phyloP scores from a whole-genome alignment of 2,329 filamentous ascomycete species.

The Cladosporium sp. region DNA sequence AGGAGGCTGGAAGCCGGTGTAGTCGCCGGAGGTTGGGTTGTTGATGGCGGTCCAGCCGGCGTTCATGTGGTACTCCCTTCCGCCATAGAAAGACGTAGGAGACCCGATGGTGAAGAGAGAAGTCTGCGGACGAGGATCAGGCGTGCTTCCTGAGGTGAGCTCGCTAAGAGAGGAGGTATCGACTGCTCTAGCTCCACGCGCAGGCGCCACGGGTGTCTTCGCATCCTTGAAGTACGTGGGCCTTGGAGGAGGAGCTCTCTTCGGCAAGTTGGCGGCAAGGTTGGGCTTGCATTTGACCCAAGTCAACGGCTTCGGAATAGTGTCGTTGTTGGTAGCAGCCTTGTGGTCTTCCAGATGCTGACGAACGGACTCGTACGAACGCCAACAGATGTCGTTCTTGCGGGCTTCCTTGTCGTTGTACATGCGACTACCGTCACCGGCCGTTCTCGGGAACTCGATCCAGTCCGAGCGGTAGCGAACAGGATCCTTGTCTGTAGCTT shows the following conservation, averaged over 20 bases:
- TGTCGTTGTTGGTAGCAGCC: neutral
- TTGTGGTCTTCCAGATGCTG: constrained; percentile 2
- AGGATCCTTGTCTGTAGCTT: neutral
- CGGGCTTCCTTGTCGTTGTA: neutral
- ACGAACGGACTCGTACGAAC: neutral
- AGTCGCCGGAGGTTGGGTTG: neutral
- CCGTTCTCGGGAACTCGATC: neutral
- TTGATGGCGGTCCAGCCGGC: neutral
- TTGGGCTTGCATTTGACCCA: neutral
- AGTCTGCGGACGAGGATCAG: too few species aligned
- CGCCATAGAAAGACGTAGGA: neutral
- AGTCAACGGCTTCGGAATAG: neutral
- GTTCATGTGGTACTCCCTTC: neutral
- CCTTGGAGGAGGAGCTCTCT: neutral
- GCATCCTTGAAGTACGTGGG: neutral
- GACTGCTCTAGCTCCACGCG: too few species aligned
- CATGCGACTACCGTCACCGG: neutral
- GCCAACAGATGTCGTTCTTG: neutral
- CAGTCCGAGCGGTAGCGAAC: neutral
- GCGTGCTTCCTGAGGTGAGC: neutral
- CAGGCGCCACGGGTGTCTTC: neutral
- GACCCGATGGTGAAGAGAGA: too few species aligned
- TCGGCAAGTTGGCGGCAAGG: neutral
- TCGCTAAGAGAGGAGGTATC: neutral
- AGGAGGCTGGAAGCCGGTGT: too few species aligned